These are phyloP conservation scores for Fusarium sulawesiense DNA, from an alignment of 2,329 filamentous ascomycete genomes.

Conservation along the genomic window DNA sequence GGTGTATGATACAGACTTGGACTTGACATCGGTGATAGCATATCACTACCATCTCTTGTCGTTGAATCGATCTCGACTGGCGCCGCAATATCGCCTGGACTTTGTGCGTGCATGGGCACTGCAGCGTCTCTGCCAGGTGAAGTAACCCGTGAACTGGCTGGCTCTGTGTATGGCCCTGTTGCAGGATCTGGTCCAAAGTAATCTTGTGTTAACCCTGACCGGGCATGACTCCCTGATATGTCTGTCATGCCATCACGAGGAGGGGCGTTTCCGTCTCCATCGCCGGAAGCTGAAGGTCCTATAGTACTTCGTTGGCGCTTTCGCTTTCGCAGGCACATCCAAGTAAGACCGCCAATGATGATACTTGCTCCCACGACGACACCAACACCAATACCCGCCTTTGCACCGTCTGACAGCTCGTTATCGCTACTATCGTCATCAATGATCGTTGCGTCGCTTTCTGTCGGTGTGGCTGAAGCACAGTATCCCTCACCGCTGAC, in stretches of 20 bases:
- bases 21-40: slow-evolving; percentile 37
- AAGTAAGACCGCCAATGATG: slow-evolving; percentile 58
- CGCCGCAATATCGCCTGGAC: slow-evolving; percentile 61
- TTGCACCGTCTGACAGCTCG: slow-evolving; percentile 61
- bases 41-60: slow-evolving; percentile 22
- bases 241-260: slow-evolving; percentile 51
- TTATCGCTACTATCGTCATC: slow-evolving; percentile 41
- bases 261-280: slow-evolving; percentile 31
- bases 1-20: slow-evolving; percentile 39
- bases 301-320: slow-evolving; percentile 42
- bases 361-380: slow-evolving; percentile 58
- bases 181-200: slow-evolving; percentile 60
- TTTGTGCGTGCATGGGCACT: slow-evolving; percentile 58
- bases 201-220: slow-evolving; percentile 52
- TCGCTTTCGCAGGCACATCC: slow-evolving; percentile 59
- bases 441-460: slow-evolving; percentile 48
- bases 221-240: slow-evolving; percentile 45
- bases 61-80: slow-evolving; percentile 66
- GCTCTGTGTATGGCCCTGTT: slow-evolving; percentile 60
- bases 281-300: slow-evolving; percentile 20
- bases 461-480: slow-evolving; percentile 51
- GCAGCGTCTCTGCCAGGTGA: slow-evolving; percentile 52
- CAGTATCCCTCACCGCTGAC: slow-evolving; percentile 54
- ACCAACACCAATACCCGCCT: slow-evolving; percentile 68
- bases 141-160: slow-evolving; percentile 44